Base-by-base conservation (phyloP, 257 asterid genomes). In the Ophiorrhiza pumila region DNA sequence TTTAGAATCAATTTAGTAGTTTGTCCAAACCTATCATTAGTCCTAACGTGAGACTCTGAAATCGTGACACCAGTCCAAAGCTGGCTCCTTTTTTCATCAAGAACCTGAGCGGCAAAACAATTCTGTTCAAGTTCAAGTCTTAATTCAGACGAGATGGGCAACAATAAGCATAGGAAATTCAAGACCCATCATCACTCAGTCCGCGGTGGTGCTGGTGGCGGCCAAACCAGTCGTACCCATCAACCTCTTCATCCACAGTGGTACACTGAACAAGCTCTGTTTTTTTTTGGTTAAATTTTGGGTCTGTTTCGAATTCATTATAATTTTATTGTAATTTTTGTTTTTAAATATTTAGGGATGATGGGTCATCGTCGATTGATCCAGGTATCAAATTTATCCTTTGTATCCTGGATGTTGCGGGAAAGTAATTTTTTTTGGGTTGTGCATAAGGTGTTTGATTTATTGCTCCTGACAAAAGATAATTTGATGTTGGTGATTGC, bases 111-210 rank as follows among this genome's bases (percentile, higher is more conserved):
- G 11, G 34, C 39, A 15, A 39, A 46, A 37, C 43, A 67, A 45
- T 32, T 35, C 67, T 37, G 7, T 31, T 61, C 46, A 2, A 32
- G 45, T 57, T 58, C 56, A 66, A 39, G 39, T 66, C 17, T 9
- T 27, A 55, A 29, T 18, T 73, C 65, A 46, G 29, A 15, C 23
- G 37, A 71, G 29, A 91, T 90, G 96, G 96, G 95, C 15, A 82
- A 83, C 80, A 87, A 81, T 83, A 85, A 89, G 79, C 97, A 89
- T 80, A 84, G 90, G 80, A 91, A 93, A 63, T 81, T 76, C 72
- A 90, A 86, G 86, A 84, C 75, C 74, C 85, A 82, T 45, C 74
- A 82, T 59, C 87, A 75, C 75, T 87, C 84, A 34, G 84, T 69
- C 81, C 86, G 79, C 15, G 79, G 74, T 14, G 81, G 73, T 53